phyloP scores from a whole-genome alignment of 306 rosid species.

The Casuarina equisetifolia region DNA sequence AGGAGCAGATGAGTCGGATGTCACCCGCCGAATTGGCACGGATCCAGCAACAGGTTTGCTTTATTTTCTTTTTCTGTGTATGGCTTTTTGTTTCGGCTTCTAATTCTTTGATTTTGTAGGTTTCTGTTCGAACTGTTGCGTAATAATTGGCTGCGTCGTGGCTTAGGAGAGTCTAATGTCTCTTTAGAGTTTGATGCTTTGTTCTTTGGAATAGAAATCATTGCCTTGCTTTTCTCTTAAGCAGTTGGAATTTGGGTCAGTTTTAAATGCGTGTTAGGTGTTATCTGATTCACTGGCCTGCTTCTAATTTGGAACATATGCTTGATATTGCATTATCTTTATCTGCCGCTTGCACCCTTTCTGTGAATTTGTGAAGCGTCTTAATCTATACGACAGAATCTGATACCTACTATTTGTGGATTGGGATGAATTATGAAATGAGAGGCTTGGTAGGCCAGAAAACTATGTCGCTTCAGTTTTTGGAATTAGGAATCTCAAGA shows the following conservation, averaged over 20 bases:
- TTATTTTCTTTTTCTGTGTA: neutral
- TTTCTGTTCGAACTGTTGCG: neutral
- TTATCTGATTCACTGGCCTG: neutral
- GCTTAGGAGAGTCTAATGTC: neutral
- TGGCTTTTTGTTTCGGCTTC: neutral
- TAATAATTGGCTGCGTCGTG: neutral
- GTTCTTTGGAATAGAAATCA: neutral
- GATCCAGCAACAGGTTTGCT: slow-evolving; percentile 82
- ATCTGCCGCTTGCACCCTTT: neutral
- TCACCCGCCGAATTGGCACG: slow-evolving; percentile 84
- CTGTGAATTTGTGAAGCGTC: neutral
- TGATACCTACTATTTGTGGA: neutral
- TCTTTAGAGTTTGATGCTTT: neutral
- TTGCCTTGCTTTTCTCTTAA: neutral
- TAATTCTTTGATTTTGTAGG: neutral
- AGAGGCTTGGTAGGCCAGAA: neutral
- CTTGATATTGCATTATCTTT: neutral
- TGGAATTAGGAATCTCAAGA: too few relatives aligned
- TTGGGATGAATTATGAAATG: neutral
- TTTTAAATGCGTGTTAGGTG: neutral
- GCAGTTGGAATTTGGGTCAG: neutral
- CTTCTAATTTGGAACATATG: neutral
- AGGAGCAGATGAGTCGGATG: slow-evolving; percentile 98
- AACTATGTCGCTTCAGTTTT: too few relatives aligned
- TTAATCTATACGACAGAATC: neutral